A percentile compares a stretch with the other conserved stretches of the same genome.
Evolutionary conservation across 345 rosid genomes (phyloP).

Genomic region (Bruguiera parviflora): DNA sequence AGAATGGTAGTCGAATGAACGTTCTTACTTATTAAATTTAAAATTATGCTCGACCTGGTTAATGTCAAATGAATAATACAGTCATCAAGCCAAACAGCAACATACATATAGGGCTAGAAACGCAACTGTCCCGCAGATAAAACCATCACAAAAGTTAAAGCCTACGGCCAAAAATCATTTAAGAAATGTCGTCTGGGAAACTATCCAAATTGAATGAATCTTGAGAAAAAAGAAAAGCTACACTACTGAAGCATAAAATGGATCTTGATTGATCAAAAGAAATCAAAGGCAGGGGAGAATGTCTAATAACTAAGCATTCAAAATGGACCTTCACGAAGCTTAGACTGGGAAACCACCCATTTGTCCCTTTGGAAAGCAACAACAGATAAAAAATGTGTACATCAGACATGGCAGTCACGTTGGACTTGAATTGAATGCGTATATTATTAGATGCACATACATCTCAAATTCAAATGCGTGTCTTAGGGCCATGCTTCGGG

Average conservation of each 20-base stretch:
- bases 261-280: neutral
- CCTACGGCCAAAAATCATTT: neutral
- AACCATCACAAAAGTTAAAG: constrained; percentile 25
- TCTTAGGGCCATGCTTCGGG: too few relatives aligned
- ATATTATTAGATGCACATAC: too few relatives aligned
- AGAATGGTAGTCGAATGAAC: too few relatives aligned
- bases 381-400: neutral
- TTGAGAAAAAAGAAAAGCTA: neutral
- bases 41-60: too few relatives aligned
- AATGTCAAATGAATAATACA: too few relatives aligned
- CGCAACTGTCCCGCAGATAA: constrained; percentile 12
- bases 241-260: neutral
- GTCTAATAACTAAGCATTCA: neutral
- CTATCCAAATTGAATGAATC: neutral
- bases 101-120: neutral
- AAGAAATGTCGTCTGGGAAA: neutral
- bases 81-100: too few relatives aligned
- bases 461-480: too few relatives aligned
- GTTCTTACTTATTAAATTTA: too few relatives aligned
- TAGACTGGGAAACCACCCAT: neutral
- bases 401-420: too few relatives aligned
- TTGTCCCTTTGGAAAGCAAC: constrained; percentile 1
- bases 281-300: neutral
- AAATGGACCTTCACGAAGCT: neutral
- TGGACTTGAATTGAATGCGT: too few relatives aligned